Base-by-base conservation (phyloP, 192 early-diverging fungal species). In the Coemansia reversa region DNA sequence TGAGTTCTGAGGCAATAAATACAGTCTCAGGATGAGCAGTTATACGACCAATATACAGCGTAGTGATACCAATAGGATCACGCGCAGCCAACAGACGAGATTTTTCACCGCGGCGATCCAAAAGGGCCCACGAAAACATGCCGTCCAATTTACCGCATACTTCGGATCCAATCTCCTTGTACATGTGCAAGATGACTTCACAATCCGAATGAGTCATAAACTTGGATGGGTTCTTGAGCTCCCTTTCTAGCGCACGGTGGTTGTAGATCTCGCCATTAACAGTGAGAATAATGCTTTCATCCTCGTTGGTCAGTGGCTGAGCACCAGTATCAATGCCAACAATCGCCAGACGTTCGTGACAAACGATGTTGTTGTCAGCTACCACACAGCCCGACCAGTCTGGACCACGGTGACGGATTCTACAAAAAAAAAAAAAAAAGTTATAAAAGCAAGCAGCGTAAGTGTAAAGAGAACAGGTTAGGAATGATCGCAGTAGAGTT, bases 251-350 rank as follows among this genome's bases (percentile, higher is more conserved):
- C 32, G 84, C 72, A 68, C 90, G 88, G 84, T 98, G 94, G 89
- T 98, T 98, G 85, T 98, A 98, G 77, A 98, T 98, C 76, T 98
- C 96, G 63, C 96, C 96, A 83, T 98, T 98, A 69, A 97, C 96
- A 24, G 87, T 82, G 58, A 98, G 86, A 59, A 98, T 84, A 42
- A 98, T 64, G 50, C 87, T 75, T 60, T 91, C 94, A 73, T 97
- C 94, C 14, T 84, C 89, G 83, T 92, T 96, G 75, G 91, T 93
- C 67, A 98, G 84, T 16, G 96, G 96, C 77, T 98, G 96, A 23
- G 96, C 96, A 51, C 96, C 96, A 62, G 87, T 88, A 61, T 93
- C 96, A 69, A 98, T 90, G 74, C 97, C 97, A 60, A 98, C 97
- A 66, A 98, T 98, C 42, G 97, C 97, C 56, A 98, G 81, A 79